Evolutionary conservation across 257 asterid species (phyloP).

Genomic region (Echium plantagineum): DNA sequence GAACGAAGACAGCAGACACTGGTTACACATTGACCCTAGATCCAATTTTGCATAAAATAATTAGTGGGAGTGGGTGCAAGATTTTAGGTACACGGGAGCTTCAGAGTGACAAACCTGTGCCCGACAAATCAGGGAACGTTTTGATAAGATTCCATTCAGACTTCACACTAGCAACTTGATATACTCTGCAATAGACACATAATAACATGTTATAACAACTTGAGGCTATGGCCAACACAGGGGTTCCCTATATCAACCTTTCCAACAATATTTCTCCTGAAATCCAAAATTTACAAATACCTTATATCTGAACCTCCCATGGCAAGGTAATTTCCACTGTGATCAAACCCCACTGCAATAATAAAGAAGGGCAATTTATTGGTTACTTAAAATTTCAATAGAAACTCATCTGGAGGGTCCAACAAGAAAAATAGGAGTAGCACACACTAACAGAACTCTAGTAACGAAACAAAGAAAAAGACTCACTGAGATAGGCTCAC

Average conservation of each 20-base stretch:
- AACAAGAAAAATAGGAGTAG: no score
- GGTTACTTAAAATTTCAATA: not conserved
- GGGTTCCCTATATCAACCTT: not conserved
- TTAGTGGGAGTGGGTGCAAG: not conserved
- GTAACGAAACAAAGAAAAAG: no score
- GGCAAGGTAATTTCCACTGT: slow-evolving; percentile 95
- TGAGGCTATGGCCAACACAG: not conserved
- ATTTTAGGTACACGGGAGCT: not conserved
- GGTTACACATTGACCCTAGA: not conserved
- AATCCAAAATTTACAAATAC: slow-evolving; percentile 20
- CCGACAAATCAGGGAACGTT: slow-evolving; percentile 92
- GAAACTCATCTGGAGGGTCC: not conserved
- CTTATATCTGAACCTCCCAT: slow-evolving; percentile 82
- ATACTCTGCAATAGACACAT: slow-evolving; percentile 41
- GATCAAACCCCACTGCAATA: slow-evolving; percentile 89
- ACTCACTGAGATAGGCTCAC: no score
- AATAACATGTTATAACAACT: not conserved
- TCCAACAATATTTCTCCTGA: not conserved
- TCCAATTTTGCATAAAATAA: not conserved
- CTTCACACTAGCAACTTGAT: slow-evolving; percentile 85
- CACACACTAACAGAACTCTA: no score
- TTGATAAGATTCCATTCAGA: slow-evolving; percentile 84
- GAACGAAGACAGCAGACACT: not conserved
- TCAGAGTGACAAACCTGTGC: slow-evolving; percentile 47
- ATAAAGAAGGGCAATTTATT: not conserved